phyloP scores from a whole-genome alignment of 768 basidiomycete species.

The Tylopilus vinaceipallidus region DNA sequence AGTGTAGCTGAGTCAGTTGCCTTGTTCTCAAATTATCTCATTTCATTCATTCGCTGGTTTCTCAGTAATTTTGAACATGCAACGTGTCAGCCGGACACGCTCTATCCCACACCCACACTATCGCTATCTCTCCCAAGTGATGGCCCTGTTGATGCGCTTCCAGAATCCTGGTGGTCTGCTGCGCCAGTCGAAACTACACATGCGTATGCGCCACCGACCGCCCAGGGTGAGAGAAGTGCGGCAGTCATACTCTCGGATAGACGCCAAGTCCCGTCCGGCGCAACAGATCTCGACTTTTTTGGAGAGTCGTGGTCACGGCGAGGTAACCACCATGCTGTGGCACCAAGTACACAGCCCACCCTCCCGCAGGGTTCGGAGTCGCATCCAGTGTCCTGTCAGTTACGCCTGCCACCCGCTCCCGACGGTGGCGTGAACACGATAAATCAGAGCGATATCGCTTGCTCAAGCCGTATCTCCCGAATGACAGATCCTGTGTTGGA shows the following conservation, averaged over 20 bases:
- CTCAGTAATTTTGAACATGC: slow-evolving; percentile 4
- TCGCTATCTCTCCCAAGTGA: background rate
- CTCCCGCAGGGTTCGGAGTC: background rate
- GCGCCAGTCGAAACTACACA: background rate
- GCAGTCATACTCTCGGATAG: background rate
- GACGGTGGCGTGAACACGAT: background rate
- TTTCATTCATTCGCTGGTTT: background rate
- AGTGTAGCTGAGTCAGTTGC: slow-evolving; percentile 14
- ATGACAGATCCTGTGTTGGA: slow-evolving; percentile 4
- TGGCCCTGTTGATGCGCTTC: background rate
- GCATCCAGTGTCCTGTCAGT: background rate
- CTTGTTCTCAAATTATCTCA: background rate
- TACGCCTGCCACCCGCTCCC: background rate
- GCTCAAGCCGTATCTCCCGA: background rate
- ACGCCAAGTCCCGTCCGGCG: slow-evolving; percentile 15
- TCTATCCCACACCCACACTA: too few relatives aligned
- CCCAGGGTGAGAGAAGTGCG: background rate
- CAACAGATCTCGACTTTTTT: background rate
- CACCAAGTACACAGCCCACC: slow-evolving; percentile 8
- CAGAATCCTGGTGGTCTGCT: background rate
- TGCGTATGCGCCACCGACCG: background rate
- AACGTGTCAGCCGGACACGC: background rate
- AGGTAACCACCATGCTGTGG: slow-evolving; percentile 22
- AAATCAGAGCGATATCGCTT: background rate
- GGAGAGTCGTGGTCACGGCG: background rate